Evolutionary conservation across 148 eudicot genomes (phyloP), one percentile per base, ranked within the genome.

Genomic region (Rhododendron williamsianum): DNA sequence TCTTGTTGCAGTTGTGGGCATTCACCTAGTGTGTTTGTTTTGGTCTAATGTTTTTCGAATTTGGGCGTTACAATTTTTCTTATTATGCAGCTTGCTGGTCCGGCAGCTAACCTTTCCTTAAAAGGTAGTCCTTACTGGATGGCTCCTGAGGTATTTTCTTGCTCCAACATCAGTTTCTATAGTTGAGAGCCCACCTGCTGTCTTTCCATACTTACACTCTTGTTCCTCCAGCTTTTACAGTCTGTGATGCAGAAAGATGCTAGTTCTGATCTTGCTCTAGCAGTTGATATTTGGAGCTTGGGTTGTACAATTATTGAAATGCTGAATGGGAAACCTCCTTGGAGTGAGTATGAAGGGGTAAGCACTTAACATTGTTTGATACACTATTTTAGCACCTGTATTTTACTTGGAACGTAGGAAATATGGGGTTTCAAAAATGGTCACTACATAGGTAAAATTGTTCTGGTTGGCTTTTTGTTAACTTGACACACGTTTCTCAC

Each of bases 101-200:
- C 94, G 86, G 91, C 89, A 48, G 87, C 93, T 83, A 87, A 90
- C 76, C 98, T 96, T 83, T 96, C 99, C 23, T 79, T 96, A 18
- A 96, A 94, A 87, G 99, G 99, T 19, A 96, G 96, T 84, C 98
- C 99, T 27, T 93, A 95, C 90, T 96, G 99, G 99, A 91, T 96
- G 98, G 99, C 99, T 84, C 99, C 99, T 49, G 99, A 96, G 98
- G 99, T 96, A 90, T 43, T 21, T 63, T 63, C 69, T 78, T 56
- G 35, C 80, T 87, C 43, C 30, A 69, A 52, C 46, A 72, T 80
- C 23, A 18, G 1, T 51, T 79, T 76, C 58, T 23, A 49, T 19
- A 45, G n/a, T 43, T 18, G n/a, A 30, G 7, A 2, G 38, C 1
- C 1, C 9, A 2, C 13, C 36, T 35, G 36, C 33, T 63, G 35